A percentile compares a stretch with the other conserved stretches of the same genome.
Evolutionary conservation across 2,329 filamentous ascomycete genomes (phyloP).

Genomic region (Epichloe hybrida): DNA sequence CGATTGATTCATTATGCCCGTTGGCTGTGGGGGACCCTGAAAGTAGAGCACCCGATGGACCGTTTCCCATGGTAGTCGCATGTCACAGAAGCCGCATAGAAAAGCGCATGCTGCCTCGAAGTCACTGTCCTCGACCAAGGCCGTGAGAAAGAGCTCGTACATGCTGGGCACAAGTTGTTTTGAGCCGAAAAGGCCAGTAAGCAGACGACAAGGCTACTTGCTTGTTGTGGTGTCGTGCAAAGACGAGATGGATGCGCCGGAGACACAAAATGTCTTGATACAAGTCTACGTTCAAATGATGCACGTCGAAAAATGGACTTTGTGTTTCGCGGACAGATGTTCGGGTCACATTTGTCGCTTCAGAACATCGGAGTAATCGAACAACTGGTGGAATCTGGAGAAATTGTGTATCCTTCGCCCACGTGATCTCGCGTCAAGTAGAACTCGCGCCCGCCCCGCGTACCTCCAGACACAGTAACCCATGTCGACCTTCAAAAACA

Average conservation of each 20-base stretch:
- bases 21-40: constrained; percentile 31
- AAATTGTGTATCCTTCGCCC: background rate
- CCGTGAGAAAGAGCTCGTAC: constrained; percentile 48
- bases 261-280: background rate
- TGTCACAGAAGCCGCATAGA: constrained; percentile 43
- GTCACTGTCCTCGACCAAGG: constrained; percentile 36
- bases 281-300: background rate
- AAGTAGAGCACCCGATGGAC: constrained; percentile 41
- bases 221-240: too few species aligned
- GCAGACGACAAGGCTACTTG: background rate
- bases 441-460: background rate
- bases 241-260: background rate
- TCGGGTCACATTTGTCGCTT: background rate
- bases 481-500: too few species aligned
- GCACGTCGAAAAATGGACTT: background rate
- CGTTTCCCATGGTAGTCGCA: constrained; percentile 33
- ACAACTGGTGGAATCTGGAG: too few species aligned
- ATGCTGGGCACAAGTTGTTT: constrained; percentile 19
- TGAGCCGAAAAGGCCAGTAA: background rate
- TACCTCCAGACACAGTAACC: background rate
- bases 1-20: constrained; percentile 29
- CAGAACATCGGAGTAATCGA: too few species aligned
- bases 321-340: background rate
- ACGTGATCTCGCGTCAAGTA: constrained; percentile 3
- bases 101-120: constrained; percentile 36